These are phyloP conservation scores for Pulveroboletus frians DNA, from an alignment of 768 basidiomycete species.

Conservation along the genomic window DNA sequence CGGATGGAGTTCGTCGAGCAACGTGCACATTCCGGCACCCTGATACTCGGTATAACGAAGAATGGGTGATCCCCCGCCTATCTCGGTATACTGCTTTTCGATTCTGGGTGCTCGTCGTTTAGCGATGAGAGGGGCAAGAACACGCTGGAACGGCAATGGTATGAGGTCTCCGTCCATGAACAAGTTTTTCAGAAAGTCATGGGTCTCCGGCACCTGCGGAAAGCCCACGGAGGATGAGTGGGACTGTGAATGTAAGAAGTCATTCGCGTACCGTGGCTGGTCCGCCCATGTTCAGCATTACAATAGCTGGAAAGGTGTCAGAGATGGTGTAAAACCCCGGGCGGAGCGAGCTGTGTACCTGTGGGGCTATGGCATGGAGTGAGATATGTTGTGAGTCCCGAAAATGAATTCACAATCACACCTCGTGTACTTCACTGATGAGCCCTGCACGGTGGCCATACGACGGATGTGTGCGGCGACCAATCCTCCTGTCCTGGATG, in stretches of 20 bases:
- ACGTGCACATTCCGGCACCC: slow-evolving; percentile 81
- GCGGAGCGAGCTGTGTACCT: slow-evolving; percentile 36
- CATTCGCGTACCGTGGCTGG: slow-evolving; percentile 72
- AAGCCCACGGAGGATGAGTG: slow-evolving; percentile 5
- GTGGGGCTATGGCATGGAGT: slow-evolving; percentile 46
- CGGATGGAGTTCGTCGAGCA: slow-evolving; percentile 94
- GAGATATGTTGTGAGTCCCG: slow-evolving; percentile 6
- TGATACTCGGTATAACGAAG: slow-evolving; percentile 83
- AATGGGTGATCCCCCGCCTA: slow-evolving; percentile 97
- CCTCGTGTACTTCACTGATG: slow-evolving; percentile 41
- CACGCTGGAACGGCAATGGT: slow-evolving; percentile 85
- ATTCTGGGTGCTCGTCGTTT: slow-evolving; percentile 85
- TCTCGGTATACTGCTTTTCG: slow-evolving; percentile 89
- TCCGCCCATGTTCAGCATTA: slow-evolving; percentile 99
- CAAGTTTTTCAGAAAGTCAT: slow-evolving; percentile 87
- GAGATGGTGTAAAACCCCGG: not conserved
- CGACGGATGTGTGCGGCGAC: slow-evolving; percentile 32
- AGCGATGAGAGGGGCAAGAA: slow-evolving; percentile 87
- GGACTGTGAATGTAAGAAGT: not conserved
- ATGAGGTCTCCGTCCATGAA: slow-evolving; percentile 94
- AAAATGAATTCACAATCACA: slow-evolving; percentile 15
- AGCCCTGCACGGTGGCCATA: slow-evolving; percentile 42
- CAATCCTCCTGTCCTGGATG: slow-evolving; percentile 14
- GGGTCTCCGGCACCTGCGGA: slow-evolving; percentile 79
- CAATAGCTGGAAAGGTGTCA: slow-evolving; percentile 55